phyloP scores from a whole-genome alignment of 2,329 filamentous ascomycete species.

The Daldinia eschscholtzii region DNA sequence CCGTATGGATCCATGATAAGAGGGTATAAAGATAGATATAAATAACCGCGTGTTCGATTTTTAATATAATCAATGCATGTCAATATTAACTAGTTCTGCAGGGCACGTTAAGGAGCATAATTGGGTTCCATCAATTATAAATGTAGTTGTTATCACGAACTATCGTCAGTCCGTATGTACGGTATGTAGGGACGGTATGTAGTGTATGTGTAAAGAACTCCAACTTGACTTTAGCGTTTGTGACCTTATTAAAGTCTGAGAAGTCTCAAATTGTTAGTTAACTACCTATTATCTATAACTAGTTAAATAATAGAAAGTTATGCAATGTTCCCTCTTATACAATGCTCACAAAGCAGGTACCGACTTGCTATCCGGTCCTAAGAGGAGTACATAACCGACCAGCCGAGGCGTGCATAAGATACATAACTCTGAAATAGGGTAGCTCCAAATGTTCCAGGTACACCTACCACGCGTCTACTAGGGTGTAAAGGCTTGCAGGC shows the following conservation, averaged over 20 bases:
- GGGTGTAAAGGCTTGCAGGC: neutral
- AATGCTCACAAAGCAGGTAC: slow-evolving; percentile 22
- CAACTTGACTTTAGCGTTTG: neutral
- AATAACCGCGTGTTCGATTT: neutral
- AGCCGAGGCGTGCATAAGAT: slow-evolving; percentile 39
- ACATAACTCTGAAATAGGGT: neutral
- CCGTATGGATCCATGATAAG: slow-evolving; percentile 2
- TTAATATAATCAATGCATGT: neutral
- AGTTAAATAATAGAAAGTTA: neutral
- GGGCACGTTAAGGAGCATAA: neutral
- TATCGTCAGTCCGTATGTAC: neutral
- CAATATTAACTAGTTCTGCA: neutral
- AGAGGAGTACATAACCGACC: slow-evolving; percentile 35
- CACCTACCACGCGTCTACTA: slow-evolving; percentile 5
- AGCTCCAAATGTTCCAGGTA: neutral
- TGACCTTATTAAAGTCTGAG: neutral
- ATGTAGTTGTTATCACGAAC: too few relatives aligned
- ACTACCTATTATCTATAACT: neutral
- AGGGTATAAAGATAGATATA: neutral
- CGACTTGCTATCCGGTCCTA: slow-evolving; percentile 24
- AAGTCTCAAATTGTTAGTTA: neutral
- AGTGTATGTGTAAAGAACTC: neutral
- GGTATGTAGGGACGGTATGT: too few relatives aligned
- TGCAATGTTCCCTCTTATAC: slow-evolving; percentile 14
- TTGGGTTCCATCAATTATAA: neutral